Evolutionary conservation across 2,329 filamentous ascomycete genomes (phyloP).

Genomic region (Epichloe sp.): DNA sequence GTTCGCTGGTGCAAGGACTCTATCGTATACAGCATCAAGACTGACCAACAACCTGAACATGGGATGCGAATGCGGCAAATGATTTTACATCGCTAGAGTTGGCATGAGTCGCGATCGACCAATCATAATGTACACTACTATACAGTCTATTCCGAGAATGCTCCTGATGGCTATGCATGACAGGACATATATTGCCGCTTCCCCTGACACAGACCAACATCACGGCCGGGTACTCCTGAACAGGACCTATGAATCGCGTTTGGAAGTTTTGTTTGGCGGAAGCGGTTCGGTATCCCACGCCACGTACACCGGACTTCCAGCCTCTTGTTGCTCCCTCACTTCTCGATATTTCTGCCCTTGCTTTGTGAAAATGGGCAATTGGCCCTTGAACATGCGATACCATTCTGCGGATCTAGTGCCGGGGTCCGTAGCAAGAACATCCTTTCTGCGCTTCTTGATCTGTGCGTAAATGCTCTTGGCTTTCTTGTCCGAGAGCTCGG

Average conservation of each 20-base stretch:
- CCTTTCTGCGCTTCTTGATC: conserved; percentile 42
- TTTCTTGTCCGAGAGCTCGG: conserved; percentile 38
- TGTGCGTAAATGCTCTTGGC: conserved; percentile 41
- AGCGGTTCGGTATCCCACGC: conserved; percentile 27
- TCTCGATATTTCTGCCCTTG: conserved; percentile 47
- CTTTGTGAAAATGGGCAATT: conserved; percentile 28
- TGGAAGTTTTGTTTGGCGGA: background rate
- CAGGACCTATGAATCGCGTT: background rate
- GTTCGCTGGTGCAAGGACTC: too few species aligned
- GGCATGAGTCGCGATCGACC: background rate
- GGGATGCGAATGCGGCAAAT: background rate
- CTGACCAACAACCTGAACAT: background rate
- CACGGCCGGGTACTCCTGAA: too few species aligned
- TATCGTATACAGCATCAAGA: too few species aligned
- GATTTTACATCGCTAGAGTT: background rate
- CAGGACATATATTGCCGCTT: too few species aligned
- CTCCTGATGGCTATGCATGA: background rate
- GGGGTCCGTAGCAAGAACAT: conserved; percentile 28
- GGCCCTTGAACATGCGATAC: conserved; percentile 33
- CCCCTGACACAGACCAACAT: too few species aligned
- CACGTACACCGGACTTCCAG: conserved; percentile 31
- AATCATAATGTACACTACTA: conserved; percentile 2
- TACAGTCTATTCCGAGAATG: background rate
- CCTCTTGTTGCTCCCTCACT: conserved; percentile 38
- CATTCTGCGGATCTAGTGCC: conserved; percentile 27